Evolutionary conservation across 2,329 filamentous ascomycete genomes (phyloP).

Genomic region (Pseudogymnoascus sp.): DNA sequence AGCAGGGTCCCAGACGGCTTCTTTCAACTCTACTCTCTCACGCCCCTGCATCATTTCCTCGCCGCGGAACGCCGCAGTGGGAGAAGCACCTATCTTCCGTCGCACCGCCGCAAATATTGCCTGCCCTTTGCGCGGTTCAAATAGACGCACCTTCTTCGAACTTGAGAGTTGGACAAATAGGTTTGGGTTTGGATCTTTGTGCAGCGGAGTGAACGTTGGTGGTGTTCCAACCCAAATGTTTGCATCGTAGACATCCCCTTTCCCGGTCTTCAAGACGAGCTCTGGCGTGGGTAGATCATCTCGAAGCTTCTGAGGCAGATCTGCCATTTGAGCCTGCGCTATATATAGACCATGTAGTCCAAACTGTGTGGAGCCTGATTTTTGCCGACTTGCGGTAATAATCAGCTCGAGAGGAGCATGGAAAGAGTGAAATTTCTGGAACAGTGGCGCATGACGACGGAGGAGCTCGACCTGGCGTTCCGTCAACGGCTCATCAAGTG

Average conservation of each 20-base stretch:
- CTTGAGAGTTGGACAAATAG: slow-evolving; percentile 77
- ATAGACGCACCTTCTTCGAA: slow-evolving; percentile 62
- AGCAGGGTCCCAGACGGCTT: slow-evolving; percentile 54
- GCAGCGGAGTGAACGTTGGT: slow-evolving; percentile 82
- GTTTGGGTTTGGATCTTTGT: slow-evolving; percentile 91
- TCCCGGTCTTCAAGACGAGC: slow-evolving; percentile 53
- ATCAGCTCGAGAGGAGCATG: slow-evolving; percentile 31
- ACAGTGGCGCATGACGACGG: background rate
- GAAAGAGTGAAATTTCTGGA: slow-evolving; percentile 34
- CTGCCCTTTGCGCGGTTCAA: slow-evolving; percentile 55
- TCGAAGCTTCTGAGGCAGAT: slow-evolving; percentile 55
- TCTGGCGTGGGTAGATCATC: slow-evolving; percentile 60
- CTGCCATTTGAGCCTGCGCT: slow-evolving; percentile 66
- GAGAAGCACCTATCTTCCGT: slow-evolving; percentile 28
- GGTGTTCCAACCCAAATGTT: slow-evolving; percentile 84
- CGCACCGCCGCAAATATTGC: slow-evolving; percentile 51
- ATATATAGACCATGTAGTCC: slow-evolving; percentile 57
- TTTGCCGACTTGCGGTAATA: slow-evolving; percentile 13
- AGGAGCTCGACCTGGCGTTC: background rate
- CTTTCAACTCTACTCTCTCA: slow-evolving; percentile 58
- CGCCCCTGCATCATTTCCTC: slow-evolving; percentile 85
- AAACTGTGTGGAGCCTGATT: background rate
- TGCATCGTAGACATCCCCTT: slow-evolving; percentile 76
- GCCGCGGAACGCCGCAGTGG: slow-evolving; percentile 47
- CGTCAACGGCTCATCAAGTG: background rate